Evolutionary conservation across 2,329 filamentous ascomycete genomes (phyloP).

Genomic region (Periconia digitata): DNA sequence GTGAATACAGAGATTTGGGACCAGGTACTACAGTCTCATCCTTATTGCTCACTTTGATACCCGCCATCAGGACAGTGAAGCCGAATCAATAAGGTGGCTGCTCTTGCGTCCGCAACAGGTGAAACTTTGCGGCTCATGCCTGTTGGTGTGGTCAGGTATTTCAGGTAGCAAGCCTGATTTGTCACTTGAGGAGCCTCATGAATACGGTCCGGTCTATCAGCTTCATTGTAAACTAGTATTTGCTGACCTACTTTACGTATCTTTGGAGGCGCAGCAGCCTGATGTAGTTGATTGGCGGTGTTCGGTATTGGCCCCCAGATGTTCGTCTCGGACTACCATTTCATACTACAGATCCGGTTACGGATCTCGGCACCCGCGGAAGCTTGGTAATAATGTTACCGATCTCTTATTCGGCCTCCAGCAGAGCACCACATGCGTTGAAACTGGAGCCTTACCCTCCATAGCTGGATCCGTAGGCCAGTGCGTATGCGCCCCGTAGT

Average conservation of each 20-base stretch:
- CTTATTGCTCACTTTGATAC: background rate
- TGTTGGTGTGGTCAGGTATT: too few relatives aligned
- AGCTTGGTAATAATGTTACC: constrained; percentile 8
- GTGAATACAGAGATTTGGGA: background rate
- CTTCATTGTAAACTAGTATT: constrained; percentile 3
- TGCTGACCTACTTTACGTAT: constrained; percentile 18
- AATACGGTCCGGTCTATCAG: constrained; percentile 6
- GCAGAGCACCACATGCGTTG: constrained; percentile 6
- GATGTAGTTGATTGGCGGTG: background rate
- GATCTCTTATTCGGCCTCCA: constrained; percentile 13
- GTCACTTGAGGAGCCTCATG: constrained; percentile 14
- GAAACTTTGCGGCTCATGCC: background rate
- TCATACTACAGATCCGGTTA: background rate
- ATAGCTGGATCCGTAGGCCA: constrained; percentile 2
- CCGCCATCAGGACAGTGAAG: too few relatives aligned
- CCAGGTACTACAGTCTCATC: background rate
- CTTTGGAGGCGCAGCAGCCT: constrained; percentile 12
- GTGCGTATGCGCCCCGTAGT: background rate
- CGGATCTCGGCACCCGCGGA: constrained; percentile 8
- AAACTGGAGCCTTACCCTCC: constrained; percentile 1
- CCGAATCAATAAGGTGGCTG: background rate
- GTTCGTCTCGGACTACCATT: background rate
- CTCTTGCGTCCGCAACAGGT: background rate
- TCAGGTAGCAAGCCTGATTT: background rate
- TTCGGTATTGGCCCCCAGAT: background rate